Conservation (phyloP, 257 asterid genomes). For the Henckelia pumila region DNA sequence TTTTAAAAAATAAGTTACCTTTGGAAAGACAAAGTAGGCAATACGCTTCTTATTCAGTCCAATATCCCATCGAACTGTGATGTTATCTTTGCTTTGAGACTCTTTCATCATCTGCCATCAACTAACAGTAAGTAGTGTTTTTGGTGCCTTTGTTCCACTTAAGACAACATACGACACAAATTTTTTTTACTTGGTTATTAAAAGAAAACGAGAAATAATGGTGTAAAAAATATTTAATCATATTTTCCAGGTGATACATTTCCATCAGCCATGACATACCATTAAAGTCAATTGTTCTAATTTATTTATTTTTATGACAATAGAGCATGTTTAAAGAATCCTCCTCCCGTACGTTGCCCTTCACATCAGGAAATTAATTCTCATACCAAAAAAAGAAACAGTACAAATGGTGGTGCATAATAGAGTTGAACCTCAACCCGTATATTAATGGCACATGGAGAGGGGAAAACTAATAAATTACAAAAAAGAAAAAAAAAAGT, state of each 20-base stretch:
- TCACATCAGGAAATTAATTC: background rate
- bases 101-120: slow-evolving; percentile 93
- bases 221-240: background rate
- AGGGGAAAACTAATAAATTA: background rate
- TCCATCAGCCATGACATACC: background rate
- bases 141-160: slow-evolving; percentile 5
- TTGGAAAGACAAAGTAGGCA: slow-evolving; percentile 91
- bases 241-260: background rate
- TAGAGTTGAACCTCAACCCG: background rate
- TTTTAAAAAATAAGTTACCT: slow-evolving; percentile 47
- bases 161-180: background rate
- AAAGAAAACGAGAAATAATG: no score
- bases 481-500: background rate
- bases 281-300: background rate
- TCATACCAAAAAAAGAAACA: background rate
- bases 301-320: no score
- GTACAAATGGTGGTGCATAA: background rate
- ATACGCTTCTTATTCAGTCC: slow-evolving; percentile 97
- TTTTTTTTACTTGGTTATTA: background rate
- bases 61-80: slow-evolving; percentile 92
- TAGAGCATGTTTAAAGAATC: background rate
- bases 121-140: slow-evolving; percentile 21
- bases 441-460: background rate
- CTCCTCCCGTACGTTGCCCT: background rate
- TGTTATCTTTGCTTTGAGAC: slow-evolving; percentile 95